Conservation (phyloP, 768 basidiomycete species). For the Suillus spraguei region DNA sequence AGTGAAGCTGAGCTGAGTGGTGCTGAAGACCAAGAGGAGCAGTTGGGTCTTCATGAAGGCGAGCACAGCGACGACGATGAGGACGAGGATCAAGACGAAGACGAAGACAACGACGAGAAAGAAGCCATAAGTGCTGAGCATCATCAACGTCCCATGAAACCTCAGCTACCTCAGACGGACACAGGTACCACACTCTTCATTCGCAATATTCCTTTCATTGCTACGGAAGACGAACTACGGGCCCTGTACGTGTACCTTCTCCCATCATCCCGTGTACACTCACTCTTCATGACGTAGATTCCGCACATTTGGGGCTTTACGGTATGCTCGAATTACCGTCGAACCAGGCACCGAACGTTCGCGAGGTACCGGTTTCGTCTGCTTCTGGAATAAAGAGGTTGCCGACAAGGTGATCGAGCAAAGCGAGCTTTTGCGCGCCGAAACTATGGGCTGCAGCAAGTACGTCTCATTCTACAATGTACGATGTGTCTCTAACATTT, state of each 20-base stretch:
- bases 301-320: conserved; percentile 87
- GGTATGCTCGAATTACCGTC: conserved; percentile 90
- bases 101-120: conserved; percentile 29
- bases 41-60: conserved; percentile 47
- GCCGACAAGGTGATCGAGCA: conserved; percentile 85
- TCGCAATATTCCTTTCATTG: conserved; percentile 89
- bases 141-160: conserved; percentile 52
- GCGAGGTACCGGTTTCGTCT: conserved; percentile 94
- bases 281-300: conserved; percentile 54
- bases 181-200: conserved; percentile 92
- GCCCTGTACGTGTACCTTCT: conserved; percentile 58
- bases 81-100: conserved; percentile 37
- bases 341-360: conserved; percentile 85
- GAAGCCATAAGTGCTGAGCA: conserved; percentile 28
- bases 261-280: background rate
- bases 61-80: conserved; percentile 42
- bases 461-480: conserved; percentile 26
- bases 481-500: conserved; percentile 2
- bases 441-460: conserved; percentile 53
- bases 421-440: conserved; percentile 68
- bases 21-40: conserved; percentile 42
- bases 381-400: conserved; percentile 93
- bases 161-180: conserved; percentile 80
- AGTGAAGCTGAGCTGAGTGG: conserved; percentile 28
- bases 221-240: conserved; percentile 91